phyloP scores from a whole-genome alignment of 2,329 filamentous ascomycete species.

The Monilinia vaccinii-corymbosi region DNA sequence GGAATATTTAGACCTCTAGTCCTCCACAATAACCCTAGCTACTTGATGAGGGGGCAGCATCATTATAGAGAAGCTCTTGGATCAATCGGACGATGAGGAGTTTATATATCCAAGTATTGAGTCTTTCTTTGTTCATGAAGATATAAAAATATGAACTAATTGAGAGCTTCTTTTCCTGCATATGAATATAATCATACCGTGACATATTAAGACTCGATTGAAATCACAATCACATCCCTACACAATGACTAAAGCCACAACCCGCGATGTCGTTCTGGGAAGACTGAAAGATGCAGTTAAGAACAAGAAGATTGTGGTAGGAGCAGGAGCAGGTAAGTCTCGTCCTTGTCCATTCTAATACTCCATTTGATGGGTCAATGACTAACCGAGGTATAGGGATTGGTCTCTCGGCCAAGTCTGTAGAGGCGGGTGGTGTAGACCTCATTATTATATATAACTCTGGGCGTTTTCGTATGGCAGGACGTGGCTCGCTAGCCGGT shows the following conservation, averaged over 20 bases:
- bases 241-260: conserved; percentile 47
- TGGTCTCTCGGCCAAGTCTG: conserved; percentile 60
- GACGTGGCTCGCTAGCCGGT: conserved; percentile 57
- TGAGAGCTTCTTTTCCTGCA: not conserved
- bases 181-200: not conserved
- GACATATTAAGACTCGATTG: not conserved
- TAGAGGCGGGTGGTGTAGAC: conserved; percentile 59
- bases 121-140: not conserved
- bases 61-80: not conserved
- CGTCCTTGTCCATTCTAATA: not conserved
- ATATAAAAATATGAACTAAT: not conserved
- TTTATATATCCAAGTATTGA: not conserved
- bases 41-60: not conserved
- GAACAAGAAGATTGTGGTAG: conserved; percentile 50
- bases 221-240: not conserved
- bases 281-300: conserved; percentile 45
- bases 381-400: conserved; percentile 38
- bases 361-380: not conserved
- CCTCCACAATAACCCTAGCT: not conserved
- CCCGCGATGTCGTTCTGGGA: conserved; percentile 46
- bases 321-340: conserved; percentile 49
- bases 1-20: not conserved
- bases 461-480: conserved; percentile 65
- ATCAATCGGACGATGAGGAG: not conserved
- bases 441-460: conserved; percentile 67